Conservation (phyloP, 1,284 basidiomycete genomes). For the Cryptococcus hybrid region DNA sequence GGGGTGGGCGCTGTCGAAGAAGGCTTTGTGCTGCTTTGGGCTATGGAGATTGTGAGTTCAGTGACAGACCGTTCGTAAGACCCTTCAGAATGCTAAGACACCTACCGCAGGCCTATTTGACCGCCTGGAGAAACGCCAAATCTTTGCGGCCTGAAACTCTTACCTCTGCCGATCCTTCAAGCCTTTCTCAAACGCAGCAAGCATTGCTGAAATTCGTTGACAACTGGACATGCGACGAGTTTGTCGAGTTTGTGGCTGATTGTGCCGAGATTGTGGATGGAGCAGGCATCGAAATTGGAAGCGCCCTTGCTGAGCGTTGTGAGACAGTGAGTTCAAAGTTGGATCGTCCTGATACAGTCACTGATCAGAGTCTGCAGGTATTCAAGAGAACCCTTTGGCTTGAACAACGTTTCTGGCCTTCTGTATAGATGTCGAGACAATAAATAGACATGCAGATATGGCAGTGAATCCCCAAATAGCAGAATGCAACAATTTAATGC, state of each 20-base stretch:
- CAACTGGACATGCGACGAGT: slow-evolving; percentile 67
- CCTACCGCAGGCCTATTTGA: slow-evolving; percentile 54
- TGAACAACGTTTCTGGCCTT: slow-evolving; percentile 31
- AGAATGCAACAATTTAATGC: slow-evolving; percentile 1
- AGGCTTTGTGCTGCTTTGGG: slow-evolving; percentile 68
- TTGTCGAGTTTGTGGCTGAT: slow-evolving; percentile 60
- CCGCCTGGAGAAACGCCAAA: slow-evolving; percentile 63
- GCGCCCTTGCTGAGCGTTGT: slow-evolving; percentile 52
- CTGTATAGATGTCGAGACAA: not conserved
- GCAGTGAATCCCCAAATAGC: not conserved
- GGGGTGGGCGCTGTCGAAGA: slow-evolving; percentile 58
- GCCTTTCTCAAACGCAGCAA: slow-evolving; percentile 30
- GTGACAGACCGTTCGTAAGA: not conserved
- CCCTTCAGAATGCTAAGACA: too few species aligned
- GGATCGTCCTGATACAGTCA: slow-evolving; percentile 17
- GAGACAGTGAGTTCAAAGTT: slow-evolving; percentile 53
- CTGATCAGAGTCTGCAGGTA: slow-evolving; percentile 6
- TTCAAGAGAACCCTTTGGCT: slow-evolving; percentile 24
- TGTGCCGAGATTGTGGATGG: slow-evolving; percentile 59
- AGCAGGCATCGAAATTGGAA: slow-evolving; percentile 51
- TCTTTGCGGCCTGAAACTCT: slow-evolving; percentile 18
- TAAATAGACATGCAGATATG: not conserved
- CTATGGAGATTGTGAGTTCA: slow-evolving; percentile 64
- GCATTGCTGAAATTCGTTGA: slow-evolving; percentile 58
- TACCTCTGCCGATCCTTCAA: slow-evolving; percentile 8